A percentile compares a stretch with the other conserved stretches of the same genome.
Conservation (phyloP, 345 rosid species). For the Erodium maritimum region DNA sequence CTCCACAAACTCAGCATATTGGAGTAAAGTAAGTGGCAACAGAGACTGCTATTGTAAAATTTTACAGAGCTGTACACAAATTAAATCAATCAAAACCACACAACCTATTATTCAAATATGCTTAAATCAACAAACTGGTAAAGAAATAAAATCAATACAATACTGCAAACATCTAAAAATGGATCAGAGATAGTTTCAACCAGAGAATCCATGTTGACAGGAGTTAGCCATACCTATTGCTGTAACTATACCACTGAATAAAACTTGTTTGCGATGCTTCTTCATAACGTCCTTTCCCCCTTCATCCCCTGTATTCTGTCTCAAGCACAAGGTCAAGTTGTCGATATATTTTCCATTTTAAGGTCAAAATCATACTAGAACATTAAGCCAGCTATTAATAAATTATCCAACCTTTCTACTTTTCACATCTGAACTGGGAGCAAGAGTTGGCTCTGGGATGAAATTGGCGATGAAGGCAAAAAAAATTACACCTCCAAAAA, state of each 20-base stretch:
- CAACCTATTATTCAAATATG: too few species aligned
- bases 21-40: too few species aligned
- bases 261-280: constrained; percentile 84
- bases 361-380: too few species aligned
- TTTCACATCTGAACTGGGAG: constrained; percentile 48
- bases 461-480: constrained; percentile 70
- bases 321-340: constrained; percentile 12
- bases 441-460: constrained; percentile 78
- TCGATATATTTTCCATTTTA: not conserved
- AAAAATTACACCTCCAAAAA: constrained; percentile 86
- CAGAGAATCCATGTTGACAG: constrained; percentile 1
- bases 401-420: constrained; percentile 41
- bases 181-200: not conserved
- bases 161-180: not conserved
- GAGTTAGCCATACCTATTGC: constrained; percentile 55
- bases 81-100: too few species aligned
- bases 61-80: too few species aligned
- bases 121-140: too few species aligned
- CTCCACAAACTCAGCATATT: too few species aligned
- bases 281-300: constrained; percentile 78
- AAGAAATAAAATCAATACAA: too few species aligned
- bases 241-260: constrained; percentile 82
- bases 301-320: constrained; percentile 53
- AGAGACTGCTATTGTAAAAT: too few species aligned
- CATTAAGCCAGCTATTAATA: too few species aligned